These are phyloP conservation scores for Aspergillus uvarum DNA, from an alignment of 2,329 filamentous ascomycete genomes.

Conservation along the genomic window DNA sequence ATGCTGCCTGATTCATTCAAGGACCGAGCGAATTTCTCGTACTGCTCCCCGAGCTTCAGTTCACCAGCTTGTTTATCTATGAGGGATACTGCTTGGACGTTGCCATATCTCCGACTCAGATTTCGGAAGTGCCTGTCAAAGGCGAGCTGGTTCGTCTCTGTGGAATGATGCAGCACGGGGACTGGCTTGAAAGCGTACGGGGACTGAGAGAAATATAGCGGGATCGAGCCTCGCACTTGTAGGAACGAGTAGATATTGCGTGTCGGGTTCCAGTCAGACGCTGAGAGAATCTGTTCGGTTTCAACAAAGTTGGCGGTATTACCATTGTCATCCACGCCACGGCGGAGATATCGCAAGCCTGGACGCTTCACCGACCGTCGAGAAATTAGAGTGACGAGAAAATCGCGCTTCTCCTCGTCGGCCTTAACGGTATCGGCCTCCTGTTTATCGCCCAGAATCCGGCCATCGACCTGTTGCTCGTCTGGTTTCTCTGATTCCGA, in stretches of 20 bases:
- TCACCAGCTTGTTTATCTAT: slow-evolving; percentile 89
- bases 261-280: slow-evolving; percentile 61
- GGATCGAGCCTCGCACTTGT: slow-evolving; percentile 87
- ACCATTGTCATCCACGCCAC: slow-evolving; percentile 87
- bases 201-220: slow-evolving; percentile 90
- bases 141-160: slow-evolving; percentile 73
- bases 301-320: slow-evolving; percentile 88
- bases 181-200: slow-evolving; percentile 90
- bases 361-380: slow-evolving; percentile 81
- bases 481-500: slow-evolving; percentile 10
- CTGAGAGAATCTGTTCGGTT: slow-evolving; percentile 88
- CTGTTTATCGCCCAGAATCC: slow-evolving; percentile 46
- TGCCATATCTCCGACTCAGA: slow-evolving; percentile 68
- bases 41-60: slow-evolving; percentile 73
- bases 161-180: slow-evolving; percentile 77
- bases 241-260: slow-evolving; percentile 75
- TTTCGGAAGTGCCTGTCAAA: slow-evolving; percentile 76
- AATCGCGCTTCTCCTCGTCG: slow-evolving; percentile 46
- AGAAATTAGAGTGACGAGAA: slow-evolving; percentile 88
- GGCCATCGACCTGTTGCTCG: slow-evolving; percentile 26
- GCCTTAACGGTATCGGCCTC: slow-evolving; percentile 29
- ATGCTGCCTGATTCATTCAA: slow-evolving; percentile 64
- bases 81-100: slow-evolving; percentile 75
- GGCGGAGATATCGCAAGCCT: slow-evolving; percentile 82
- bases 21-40: slow-evolving; percentile 64